phyloP scores from a whole-genome alignment of 2,329 filamentous ascomycete species.

The Colletotrichum noveboracense region DNA sequence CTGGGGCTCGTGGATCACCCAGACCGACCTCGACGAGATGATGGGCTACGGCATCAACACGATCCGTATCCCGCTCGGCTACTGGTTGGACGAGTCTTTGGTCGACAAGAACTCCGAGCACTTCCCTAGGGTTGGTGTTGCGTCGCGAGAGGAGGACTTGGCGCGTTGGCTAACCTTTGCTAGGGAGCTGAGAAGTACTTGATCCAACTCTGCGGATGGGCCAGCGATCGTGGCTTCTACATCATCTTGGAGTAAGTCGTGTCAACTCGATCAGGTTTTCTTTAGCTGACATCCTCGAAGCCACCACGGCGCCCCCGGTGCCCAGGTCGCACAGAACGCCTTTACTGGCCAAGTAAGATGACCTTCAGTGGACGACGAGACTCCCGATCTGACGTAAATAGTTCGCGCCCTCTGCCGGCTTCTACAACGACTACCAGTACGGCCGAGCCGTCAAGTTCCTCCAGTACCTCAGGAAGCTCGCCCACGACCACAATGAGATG shows the following conservation, averaged over 20 bases:
- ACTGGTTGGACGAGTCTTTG: constrained; percentile 57
- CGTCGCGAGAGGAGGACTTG: too few relatives aligned
- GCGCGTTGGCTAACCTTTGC: background rate
- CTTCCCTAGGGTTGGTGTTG: constrained; percentile 42
- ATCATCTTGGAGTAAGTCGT: constrained; percentile 50
- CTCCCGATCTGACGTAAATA: background rate
- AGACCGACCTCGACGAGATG: constrained; percentile 54
- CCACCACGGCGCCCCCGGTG: constrained; percentile 56
- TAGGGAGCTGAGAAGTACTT: constrained; percentile 51
- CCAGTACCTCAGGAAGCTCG: constrained; percentile 57
- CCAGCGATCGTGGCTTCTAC: constrained; percentile 53
- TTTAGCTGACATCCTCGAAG: background rate
- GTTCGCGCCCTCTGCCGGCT: constrained; percentile 43
- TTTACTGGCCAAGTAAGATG: constrained; percentile 48
- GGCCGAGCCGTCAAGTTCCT: constrained; percentile 60
- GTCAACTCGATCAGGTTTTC: background rate
- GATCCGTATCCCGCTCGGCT: constrained; percentile 59
- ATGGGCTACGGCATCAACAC: constrained; percentile 56
- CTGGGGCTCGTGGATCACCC: constrained; percentile 55
- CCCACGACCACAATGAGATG: constrained; percentile 53
- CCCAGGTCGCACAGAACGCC: constrained; percentile 48
- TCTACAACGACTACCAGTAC: constrained; percentile 63
- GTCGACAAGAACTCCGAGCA: constrained; percentile 52
- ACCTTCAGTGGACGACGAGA: background rate
- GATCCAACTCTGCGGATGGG: constrained; percentile 51